Evolutionary conservation across 768 basidiomycete genomes (phyloP), one percentile per base, ranked within the genome.

Genomic region (Amanita rimosa): DNA sequence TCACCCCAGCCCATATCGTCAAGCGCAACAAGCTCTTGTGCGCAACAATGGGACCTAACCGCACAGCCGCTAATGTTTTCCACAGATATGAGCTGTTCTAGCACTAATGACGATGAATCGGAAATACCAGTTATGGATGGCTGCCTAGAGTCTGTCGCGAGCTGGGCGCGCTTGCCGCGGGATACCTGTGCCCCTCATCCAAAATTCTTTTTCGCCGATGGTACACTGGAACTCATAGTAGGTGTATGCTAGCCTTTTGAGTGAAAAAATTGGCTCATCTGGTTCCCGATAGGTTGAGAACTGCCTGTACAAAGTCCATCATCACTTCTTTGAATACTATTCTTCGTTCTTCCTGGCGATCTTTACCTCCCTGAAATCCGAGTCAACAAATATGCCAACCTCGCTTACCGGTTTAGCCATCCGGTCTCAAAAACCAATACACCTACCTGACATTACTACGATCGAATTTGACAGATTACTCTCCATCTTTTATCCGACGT

Each of bases 361-460:
- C 48, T 46, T 39, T 44, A 50, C 27, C 24, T 36, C 19, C 38
- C 29, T 46, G 17, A 45, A 22, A 46, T 21, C 31, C 17, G 50
- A 26, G 6, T 29, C 17, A 21, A 27, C 34, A 6, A 17, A 21
- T 19, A 14, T 36, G 8, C 17, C 36, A 21, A n/a, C 26, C 11
- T 37, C 46, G 17, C 36, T 39, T 19, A 3, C 4, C 13, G 36
- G 26, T 48, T 48, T 34, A 11, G 19, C 24, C 6, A 14, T 41
- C 19, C 47, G 37, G 4, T 21, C 37, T 6, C 38, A n/a, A 26
- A 22, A 29, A 16, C 60, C 58, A 7, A 50, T 62, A 8, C 51
- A 55, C 46, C 39, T 64, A n/a, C 49, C 55, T 3, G 60, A 75
- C 40, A 70, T 71, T 9, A 69, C 72, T 69, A 57, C 53, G 26